Evolutionary conservation across 2,329 filamentous ascomycete genomes (phyloP), one percentile per base, ranked within the genome.

Genomic region (Scolecobasidium constrictum): DNA sequence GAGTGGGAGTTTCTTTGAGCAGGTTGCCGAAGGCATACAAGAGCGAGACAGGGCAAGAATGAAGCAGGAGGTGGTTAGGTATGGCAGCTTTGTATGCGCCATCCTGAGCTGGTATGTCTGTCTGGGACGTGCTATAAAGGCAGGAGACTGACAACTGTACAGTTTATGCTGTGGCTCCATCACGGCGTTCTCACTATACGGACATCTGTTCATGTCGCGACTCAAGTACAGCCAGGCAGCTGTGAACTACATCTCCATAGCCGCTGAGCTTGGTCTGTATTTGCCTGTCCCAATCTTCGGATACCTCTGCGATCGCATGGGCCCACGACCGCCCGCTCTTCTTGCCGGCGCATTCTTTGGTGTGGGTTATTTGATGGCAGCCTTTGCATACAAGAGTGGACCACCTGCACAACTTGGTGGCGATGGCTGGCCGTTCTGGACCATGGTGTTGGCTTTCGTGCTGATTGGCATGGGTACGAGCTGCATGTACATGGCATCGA

Each of bases 161-260:
- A 71, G 68, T 52, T 73, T 95, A 22, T 92, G 85, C 59, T 90
- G 87, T 21, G 92, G 90, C 48, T 93, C 86, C 54, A 86, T 96
- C 55, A 87, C 86, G 39, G 84, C 87, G 38, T 98, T 92, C 67
- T 94, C 87, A 26, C 77, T 98, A 22, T 98, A 96, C 60, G 92
- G 84, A 6, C 88, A 86, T 51, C 72, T 93, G 38, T 86, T 98
- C 65, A 86, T 94, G 60, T 81, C 82, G 43, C 79, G 81, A 35
- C 72, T 98, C 40, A 82, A 79, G 56, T 98, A 96, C 64, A 82
- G 80, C 3, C 92, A 98, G 64, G 75, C 92, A 48, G 85, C 92
- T 60, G 86, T 98, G 62, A 96, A 96, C 62, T 78, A 81, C 21
- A 79, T 95, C 36, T 83, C 86, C 47, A 93, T 93, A 52, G 81